Evolutionary conservation across 1,284 basidiomycete genomes (phyloP).

Genomic region (Cerrena zonata): DNA sequence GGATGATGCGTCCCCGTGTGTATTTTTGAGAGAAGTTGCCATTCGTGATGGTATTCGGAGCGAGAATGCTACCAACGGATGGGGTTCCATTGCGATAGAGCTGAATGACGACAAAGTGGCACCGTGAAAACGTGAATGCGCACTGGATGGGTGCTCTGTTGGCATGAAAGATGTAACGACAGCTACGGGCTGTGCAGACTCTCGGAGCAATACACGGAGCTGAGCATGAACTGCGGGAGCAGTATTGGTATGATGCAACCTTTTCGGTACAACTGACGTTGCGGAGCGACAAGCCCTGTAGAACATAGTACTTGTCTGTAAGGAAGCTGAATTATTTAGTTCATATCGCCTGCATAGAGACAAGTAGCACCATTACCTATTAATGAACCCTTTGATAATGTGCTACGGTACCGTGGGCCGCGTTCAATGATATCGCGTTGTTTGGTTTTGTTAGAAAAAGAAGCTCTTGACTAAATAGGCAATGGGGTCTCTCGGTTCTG

Average conservation of each 20-base stretch:
- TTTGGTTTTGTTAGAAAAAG: conserved; percentile 22
- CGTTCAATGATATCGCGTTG: no score
- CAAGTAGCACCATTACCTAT: not conserved
- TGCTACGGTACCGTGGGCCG: no score
- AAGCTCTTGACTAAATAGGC: conserved; percentile 17
- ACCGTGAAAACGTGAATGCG: conserved; percentile 56
- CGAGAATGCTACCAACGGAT: conserved; percentile 82
- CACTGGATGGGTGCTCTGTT: not conserved
- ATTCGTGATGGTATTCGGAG: conserved; percentile 84
- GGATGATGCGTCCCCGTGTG: conserved; percentile 23
- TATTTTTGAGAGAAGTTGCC: conserved; percentile 52
- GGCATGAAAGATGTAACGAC: conserved; percentile 37
- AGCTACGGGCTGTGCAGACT: conserved; percentile 38
- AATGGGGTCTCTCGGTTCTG: conserved; percentile 9
- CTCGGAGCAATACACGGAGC: conserved; percentile 32
- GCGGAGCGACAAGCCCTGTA: not conserved
- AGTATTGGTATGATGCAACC: not conserved
- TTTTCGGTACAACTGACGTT: not conserved
- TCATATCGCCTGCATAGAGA: not conserved
- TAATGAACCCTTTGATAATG: no score
- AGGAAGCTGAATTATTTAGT: not conserved
- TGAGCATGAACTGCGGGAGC: conserved; percentile 18
- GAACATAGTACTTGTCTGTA: not conserved
- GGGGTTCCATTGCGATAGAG: conserved; percentile 82
- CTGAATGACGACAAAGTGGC: conserved; percentile 89